Base-by-base conservation (phyloP, 2,329 filamentous ascomycete genomes). In the Fusarium tricinctum region DNA sequence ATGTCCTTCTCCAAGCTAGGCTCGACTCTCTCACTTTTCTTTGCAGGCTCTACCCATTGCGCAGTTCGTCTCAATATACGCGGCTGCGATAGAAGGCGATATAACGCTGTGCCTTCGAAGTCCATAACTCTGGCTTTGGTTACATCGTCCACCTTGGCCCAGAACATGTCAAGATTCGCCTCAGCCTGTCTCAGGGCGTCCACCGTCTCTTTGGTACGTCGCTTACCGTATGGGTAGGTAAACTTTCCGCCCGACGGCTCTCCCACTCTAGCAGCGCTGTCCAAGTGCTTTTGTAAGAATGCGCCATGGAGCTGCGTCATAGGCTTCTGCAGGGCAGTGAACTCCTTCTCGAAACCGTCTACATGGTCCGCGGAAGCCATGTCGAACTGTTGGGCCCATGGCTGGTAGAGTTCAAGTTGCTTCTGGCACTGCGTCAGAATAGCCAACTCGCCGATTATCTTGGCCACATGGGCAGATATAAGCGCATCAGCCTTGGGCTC, bases 201-300 rank as follows among this genome's bases (percentile, higher is more conserved):
- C 1, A 45, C 49, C 1, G 49, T 58, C 15, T 39, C 49, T 8
- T 13, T 55, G 2, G 32, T 58, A 13, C 55, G 55, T 4, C 49
- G 30, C 17, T 54, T 58, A 13, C 23, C 5, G 15, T 45, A 58
- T 3, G 49, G 48, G 6, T 58, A 58, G 5, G 49, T 20, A 0
- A 58, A 55, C 3, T 58, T 54, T 1, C 55, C 40, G 14, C 23
- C 55, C 0, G 49, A 58, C 0, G 32, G 48, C 15, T 58, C 30
- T 2, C 30, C 55, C 6, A 54, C 19, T 6, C 17, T 44, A 9
- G 48, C 23, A 6, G 20, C 23, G 3, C 39, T 14, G 4, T 54
- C 9, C 2, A 38, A 8, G 2, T 40, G 12, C 15, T 17, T 35
- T 8, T 17, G 32, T 6, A 35, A 2, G 15, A 35, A 17, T 14